A percentile compares a stretch with the other conserved stretches of the same genome.
Conservation (phyloP, 75 land plant genomes). For the Pinus taeda region DNA sequence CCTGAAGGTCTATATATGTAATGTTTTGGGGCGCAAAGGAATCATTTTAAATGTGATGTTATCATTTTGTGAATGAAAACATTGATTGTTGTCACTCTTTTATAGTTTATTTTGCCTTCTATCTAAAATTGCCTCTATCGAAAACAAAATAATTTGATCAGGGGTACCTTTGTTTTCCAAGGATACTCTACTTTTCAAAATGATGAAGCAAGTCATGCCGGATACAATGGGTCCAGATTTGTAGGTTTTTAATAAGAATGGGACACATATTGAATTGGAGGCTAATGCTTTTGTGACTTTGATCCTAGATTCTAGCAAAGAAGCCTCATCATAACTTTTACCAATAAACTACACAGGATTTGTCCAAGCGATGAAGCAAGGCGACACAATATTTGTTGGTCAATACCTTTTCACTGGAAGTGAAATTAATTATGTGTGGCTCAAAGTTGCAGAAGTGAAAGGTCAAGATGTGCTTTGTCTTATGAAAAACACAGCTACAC, state of each 20-base stretch:
- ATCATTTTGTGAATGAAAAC: too few species aligned
- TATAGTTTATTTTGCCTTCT: too few species aligned
- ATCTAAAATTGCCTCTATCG: too few species aligned
- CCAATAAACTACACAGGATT: conserved; percentile 50
- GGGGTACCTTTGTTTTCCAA: too few species aligned
- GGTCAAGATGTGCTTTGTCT: too few species aligned
- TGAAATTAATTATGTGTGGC: conserved; percentile 80
- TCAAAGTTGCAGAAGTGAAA: conserved; percentile 45
- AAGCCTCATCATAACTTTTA: conserved; percentile 44
- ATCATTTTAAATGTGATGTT: not conserved
- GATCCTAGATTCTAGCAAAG: conserved; percentile 48
- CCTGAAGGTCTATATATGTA: conserved; percentile 93
- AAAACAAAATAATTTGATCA: too few species aligned
- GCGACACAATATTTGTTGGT: conserved; percentile 88
- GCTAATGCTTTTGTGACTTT: conserved; percentile 38
- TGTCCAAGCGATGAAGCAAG: conserved; percentile 60
- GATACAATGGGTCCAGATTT: conserved; percentile 76
- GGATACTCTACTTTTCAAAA: too few species aligned
- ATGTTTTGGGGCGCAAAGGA: not conserved
- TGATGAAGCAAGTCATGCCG: conserved; percentile 38
- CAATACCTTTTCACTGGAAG: conserved; percentile 94
- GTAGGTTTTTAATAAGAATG: conserved; percentile 43
- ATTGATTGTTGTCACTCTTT: too few species aligned
- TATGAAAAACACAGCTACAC: too few species aligned
- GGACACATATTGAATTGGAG: conserved; percentile 33